Base-by-base conservation (phyloP, 371 early-diverging fungal genomes). In the Mucor lusitanicus region DNA sequence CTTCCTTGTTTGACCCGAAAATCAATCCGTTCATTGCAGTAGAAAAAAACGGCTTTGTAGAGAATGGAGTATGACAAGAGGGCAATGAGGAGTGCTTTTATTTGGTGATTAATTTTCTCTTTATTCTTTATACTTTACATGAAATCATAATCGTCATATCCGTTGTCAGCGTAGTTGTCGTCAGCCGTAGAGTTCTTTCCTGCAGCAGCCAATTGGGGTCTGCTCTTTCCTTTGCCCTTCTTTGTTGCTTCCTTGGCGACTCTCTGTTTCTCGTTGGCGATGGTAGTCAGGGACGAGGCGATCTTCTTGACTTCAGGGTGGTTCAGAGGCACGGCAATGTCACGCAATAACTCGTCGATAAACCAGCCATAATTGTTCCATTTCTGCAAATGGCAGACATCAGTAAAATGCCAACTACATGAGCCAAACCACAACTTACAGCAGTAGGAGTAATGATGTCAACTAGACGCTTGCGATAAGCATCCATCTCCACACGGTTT, bases 181-280 rank as follows among this genome's bases (percentile, higher is more conserved):
- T 81, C 78, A 33, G 76, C 71, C 65, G 76, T 82, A 74, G 70
- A 82, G 76, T 71, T 81, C 54, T 79, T 78, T 65, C 80, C 77
- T 44, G 74, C 85, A 39, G 84, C 81, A 25, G 75, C 77, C 59
- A 89, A 77, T 69, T 87, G 85, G 60, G 87, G 85, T 69, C 79
- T 88, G 59, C 67, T 67, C 40, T 75, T 76, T 62, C 84, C 87
- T 77, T 91, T 91, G 79, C 88, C 88, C 78, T 88, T 89, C 79
- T 91, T 93, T 39, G 70, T 61, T 4, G 87, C 87, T 13, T 92
- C 94, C 76, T 86, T 87, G 21, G 87, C 87, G 17, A 88, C 87
- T 58, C 86, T 88, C 81, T 94, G 94, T 83, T 97, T 96, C 75
- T 96, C 97, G 74, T 94, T 95, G 58, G 94, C 94, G 67, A 96